These are phyloP conservation scores for Neopestalotiopsis clavispora DNA, from an alignment of 2,329 filamentous ascomycete genomes.

Conservation along the genomic window DNA sequence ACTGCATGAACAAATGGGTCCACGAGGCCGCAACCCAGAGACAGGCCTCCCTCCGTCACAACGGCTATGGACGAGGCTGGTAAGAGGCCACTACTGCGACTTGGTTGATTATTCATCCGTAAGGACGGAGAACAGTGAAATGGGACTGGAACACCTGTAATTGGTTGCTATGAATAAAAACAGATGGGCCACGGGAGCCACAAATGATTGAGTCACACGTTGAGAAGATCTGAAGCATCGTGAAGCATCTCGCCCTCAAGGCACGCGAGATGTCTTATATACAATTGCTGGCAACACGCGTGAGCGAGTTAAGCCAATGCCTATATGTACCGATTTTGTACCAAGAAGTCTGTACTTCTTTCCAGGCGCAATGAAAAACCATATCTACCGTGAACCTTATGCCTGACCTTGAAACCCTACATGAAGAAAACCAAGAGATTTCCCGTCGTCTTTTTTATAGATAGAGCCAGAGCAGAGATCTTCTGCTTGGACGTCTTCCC, in stretches of 20 bases:
- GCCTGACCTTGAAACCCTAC: neutral
- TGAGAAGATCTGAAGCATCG: neutral
- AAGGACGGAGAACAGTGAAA: too few relatives aligned
- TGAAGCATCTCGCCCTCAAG: neutral
- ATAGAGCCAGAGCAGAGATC: neutral
- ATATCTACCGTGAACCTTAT: conserved; percentile 1
- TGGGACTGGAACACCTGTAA: too few relatives aligned
- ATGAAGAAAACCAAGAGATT: neutral
- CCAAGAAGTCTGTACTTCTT: neutral
- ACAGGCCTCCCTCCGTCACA: too few relatives aligned
- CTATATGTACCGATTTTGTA: neutral
- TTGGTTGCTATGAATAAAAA: too few relatives aligned
- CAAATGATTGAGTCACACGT: neutral
- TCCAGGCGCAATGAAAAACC: neutral
- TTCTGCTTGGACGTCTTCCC: neutral
- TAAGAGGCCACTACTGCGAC: too few relatives aligned
- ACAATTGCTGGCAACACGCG: neutral
- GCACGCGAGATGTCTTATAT: neutral
- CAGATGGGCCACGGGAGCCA: too few relatives aligned
- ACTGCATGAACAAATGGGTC: too few relatives aligned
- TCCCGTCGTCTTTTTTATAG: neutral
- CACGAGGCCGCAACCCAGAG: too few relatives aligned
- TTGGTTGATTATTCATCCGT: too few relatives aligned
- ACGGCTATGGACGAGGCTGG: too few relatives aligned
- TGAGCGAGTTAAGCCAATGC: neutral